Conservation (phyloP, 495 filamentous ascomycete species). For the Penicillium maclennaniae region DNA sequence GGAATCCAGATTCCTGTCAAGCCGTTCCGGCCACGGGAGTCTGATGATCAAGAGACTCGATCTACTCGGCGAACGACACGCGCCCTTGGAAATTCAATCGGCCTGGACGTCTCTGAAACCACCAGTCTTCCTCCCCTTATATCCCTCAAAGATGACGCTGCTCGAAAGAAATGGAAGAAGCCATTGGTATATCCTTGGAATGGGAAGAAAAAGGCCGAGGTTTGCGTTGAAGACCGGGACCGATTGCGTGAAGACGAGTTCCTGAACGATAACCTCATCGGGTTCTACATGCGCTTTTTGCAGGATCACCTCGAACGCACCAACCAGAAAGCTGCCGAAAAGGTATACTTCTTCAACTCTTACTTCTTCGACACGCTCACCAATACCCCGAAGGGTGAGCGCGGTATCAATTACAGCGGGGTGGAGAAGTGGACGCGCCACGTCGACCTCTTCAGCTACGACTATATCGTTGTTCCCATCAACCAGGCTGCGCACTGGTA, state of each 20-base stretch:
- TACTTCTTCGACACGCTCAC: slow-evolving; percentile 82
- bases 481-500: slow-evolving; percentile 91
- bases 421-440: slow-evolving; percentile 87
- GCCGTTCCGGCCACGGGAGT: slow-evolving; percentile 9
- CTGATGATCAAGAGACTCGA: slow-evolving; percentile 26
- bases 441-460: slow-evolving; percentile 78
- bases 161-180: slow-evolving; percentile 36
- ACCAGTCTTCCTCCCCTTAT: background rate
- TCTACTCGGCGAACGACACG: slow-evolving; percentile 23
- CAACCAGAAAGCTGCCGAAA: slow-evolving; percentile 53
- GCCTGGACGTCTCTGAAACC: slow-evolving; percentile 10
- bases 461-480: slow-evolving; percentile 89
- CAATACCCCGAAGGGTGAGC: slow-evolving; percentile 50
- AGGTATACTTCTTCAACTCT: slow-evolving; percentile 84
- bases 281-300: slow-evolving; percentile 77
- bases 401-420: slow-evolving; percentile 69
- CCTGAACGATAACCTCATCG: slow-evolving; percentile 88
- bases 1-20: slow-evolving; percentile 32
- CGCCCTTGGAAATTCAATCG: background rate
- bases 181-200: slow-evolving; percentile 66
- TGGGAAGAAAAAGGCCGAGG: slow-evolving; percentile 68
- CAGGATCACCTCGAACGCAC: slow-evolving; percentile 58
- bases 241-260: slow-evolving; percentile 81
- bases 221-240: slow-evolving; percentile 73
- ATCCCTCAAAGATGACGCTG: slow-evolving; percentile 9